phyloP scores from a whole-genome alignment of 768 basidiomycete species.

The Mrakia hoshinonis region DNA sequence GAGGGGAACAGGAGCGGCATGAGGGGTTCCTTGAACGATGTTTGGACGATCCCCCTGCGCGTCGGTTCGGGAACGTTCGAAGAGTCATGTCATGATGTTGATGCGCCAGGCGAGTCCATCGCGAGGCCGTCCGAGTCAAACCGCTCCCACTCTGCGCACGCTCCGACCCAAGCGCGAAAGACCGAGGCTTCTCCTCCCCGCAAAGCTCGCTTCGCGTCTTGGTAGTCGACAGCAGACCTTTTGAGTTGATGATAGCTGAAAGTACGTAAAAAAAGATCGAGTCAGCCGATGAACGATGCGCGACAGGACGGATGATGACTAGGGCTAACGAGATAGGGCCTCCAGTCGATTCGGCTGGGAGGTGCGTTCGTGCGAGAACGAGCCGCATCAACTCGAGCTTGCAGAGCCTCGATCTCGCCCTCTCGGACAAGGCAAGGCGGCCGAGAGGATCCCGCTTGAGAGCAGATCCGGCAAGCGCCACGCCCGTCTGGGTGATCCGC shows the following conservation, averaged over 20 bases:
- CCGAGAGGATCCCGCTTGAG: neutral
- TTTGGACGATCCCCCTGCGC: no score
- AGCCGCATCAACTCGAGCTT: constrained; percentile 10
- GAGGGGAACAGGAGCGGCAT: no score
- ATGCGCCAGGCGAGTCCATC: neutral
- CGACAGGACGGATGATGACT: neutral
- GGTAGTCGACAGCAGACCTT: neutral
- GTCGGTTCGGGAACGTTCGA: neutral
- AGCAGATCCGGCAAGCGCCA: neutral
- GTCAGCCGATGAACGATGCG: neutral
- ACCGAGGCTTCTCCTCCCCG: neutral
- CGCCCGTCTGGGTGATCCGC: neutral
- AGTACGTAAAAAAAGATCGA: no score
- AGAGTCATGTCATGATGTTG: neutral
- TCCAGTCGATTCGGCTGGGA: no score
- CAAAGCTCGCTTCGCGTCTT: neutral
- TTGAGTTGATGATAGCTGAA: neutral
- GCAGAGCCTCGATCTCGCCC: constrained; percentile 3
- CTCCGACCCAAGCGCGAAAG: constrained; percentile 9
- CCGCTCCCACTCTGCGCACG: neutral
- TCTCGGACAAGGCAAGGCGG: neutral
- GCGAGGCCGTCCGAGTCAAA: neutral
- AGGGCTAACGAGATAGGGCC: neutral
- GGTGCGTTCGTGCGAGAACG: neutral
- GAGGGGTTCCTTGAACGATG: no score